Evolutionary conservation across 2,329 filamentous ascomycete genomes (phyloP).

Genomic region (Penicillium sp.): DNA sequence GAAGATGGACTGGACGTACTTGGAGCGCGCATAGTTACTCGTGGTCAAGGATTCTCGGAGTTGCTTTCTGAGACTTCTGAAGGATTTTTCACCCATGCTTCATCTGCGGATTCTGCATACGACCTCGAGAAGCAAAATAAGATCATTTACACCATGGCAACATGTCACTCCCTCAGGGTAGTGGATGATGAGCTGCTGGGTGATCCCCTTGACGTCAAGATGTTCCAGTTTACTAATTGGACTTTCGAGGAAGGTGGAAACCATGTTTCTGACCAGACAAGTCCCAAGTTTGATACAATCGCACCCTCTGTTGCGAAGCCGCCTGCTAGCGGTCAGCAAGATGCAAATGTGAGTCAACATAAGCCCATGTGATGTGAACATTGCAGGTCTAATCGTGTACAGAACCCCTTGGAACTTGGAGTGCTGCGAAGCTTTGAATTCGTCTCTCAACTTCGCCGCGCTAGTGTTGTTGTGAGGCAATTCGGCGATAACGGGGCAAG

Average conservation of each 20-base stretch:
- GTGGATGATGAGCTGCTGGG: conserved; percentile 89
- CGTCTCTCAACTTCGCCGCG: conserved; percentile 84
- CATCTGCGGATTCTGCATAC: conserved; percentile 59
- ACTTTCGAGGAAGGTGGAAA: conserved; percentile 80
- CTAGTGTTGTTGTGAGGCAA: conserved; percentile 87
- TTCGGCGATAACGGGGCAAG: conserved; percentile 83
- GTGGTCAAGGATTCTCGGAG: conserved; percentile 68
- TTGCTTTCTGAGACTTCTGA: conserved; percentile 64
- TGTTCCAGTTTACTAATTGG: conserved; percentile 98
- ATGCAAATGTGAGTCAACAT: conserved; percentile 20
- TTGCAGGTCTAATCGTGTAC: background rate
- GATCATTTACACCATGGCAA: conserved; percentile 92
- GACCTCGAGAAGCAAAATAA: conserved; percentile 67
- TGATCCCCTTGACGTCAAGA: conserved; percentile 93
- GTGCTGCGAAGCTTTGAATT: conserved; percentile 92
- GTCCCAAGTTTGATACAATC: conserved; percentile 74
- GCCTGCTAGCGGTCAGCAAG: conserved; percentile 49
- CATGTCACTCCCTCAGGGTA: conserved; percentile 85
- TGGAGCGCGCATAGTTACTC: conserved; percentile 77
- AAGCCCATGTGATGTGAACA: background rate
- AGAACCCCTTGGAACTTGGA: conserved; percentile 75
- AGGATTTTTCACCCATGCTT: conserved; percentile 56
- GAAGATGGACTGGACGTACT: conserved; percentile 95
- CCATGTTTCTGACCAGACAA: conserved; percentile 63
- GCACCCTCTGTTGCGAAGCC: conserved; percentile 84